Percentiles rank a stretch among this genome's conserved stretches.
Conservation (phyloP, 2,329 filamentous ascomycete species). For the Cercospora sp. region DNA sequence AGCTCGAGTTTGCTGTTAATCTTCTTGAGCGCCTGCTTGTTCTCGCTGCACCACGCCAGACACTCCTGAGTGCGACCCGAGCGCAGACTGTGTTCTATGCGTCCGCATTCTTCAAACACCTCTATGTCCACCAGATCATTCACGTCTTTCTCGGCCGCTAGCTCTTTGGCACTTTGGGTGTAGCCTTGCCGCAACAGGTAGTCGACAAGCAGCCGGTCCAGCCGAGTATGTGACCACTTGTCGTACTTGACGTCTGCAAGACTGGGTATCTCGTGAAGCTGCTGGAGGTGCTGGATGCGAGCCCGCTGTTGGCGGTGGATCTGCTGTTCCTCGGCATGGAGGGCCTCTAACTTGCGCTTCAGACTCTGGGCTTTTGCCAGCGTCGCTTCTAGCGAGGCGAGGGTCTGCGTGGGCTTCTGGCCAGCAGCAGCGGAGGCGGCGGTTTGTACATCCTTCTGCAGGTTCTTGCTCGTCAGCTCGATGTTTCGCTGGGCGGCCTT, state of each 20-base stretch:
- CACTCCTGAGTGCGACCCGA: conserved; percentile 72
- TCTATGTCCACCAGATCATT: conserved; percentile 82
- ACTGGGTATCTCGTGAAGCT: conserved; percentile 75
- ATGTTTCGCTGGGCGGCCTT: conserved; percentile 77
- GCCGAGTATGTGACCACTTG: conserved; percentile 75
- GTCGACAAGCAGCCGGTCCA: conserved; percentile 87
- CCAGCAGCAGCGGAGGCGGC: conserved; percentile 57
- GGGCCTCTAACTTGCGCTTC: conserved; percentile 78
- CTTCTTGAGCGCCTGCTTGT: conserved; percentile 88
- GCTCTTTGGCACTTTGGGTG: conserved; percentile 69
- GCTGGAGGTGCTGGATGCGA: conserved; percentile 76
- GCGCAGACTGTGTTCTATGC: conserved; percentile 71
- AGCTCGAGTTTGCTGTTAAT: conserved; percentile 88
- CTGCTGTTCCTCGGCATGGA: conserved; percentile 76
- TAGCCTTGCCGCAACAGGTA: conserved; percentile 86
- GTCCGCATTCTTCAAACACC: conserved; percentile 80
- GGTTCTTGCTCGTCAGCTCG: conserved; percentile 66
- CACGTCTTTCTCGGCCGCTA: conserved; percentile 75
- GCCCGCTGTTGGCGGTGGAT: conserved; percentile 75
- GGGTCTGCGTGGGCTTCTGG: conserved; percentile 62
- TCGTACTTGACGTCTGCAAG: conserved; percentile 94
- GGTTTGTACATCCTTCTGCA: conserved; percentile 60
- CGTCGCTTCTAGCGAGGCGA: conserved; percentile 81
- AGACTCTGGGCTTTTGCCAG: conserved; percentile 79
- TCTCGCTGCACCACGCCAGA: conserved; percentile 86